These are phyloP conservation scores for Xylaria sp. DNA, from an alignment of 2,329 filamentous ascomycete genomes.

Conservation along the genomic window DNA sequence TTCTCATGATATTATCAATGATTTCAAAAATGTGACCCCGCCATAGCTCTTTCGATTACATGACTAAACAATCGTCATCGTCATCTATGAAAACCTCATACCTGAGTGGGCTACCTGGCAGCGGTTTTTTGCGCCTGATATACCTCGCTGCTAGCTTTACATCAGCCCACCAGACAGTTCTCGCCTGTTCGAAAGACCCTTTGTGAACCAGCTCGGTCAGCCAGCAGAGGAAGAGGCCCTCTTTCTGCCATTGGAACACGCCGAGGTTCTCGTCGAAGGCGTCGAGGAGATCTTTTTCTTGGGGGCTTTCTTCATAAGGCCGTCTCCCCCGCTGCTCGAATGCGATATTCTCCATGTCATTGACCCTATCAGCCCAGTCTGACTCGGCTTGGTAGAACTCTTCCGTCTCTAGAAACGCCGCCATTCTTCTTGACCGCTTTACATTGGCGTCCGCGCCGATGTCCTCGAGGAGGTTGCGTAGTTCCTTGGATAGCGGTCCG, in stretches of 20 bases:
- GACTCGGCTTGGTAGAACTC: neutral
- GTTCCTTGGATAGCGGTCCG: neutral
- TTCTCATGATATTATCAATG: neutral
- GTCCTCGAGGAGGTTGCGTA: neutral
- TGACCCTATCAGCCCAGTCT: neutral
- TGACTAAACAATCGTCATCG: neutral
- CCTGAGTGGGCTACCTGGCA: neutral
- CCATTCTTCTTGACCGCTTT: neutral
- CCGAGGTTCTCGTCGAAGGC: neutral
- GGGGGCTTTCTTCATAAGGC: neutral
- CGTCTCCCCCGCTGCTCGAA: neutral
- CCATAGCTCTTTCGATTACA: neutral
- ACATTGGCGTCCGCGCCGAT: neutral
- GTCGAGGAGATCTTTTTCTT: conserved; percentile 9
- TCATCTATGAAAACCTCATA: neutral
- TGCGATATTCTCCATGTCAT: neutral
- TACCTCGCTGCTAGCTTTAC: neutral
- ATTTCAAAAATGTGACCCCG: neutral
- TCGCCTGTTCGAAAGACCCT: neutral
- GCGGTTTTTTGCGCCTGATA: neutral
- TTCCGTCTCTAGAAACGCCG: neutral
- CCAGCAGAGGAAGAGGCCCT: conserved; percentile 18
- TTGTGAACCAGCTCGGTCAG: conserved; percentile 12
- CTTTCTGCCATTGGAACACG: conserved; percentile 21
- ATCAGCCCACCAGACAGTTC: accelerated